phyloP scores from a whole-genome alignment of 1,139 yeast species.

The Williopsis jadinii region DNA sequence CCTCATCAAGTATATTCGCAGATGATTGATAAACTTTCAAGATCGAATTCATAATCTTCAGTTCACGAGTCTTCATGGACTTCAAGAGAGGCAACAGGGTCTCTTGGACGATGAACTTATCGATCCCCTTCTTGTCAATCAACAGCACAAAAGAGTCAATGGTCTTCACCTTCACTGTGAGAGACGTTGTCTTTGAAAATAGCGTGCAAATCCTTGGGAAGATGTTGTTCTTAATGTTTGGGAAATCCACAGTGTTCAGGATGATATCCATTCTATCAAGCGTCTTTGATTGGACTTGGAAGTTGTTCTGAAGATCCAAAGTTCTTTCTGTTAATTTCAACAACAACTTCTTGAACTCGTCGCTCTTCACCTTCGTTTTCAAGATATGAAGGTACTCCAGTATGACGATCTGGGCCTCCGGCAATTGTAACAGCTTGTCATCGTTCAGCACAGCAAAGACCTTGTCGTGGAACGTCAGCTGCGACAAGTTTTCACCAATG shows the following conservation, averaged over 20 bases:
- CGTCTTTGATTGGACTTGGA: constrained; percentile 50
- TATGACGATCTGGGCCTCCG: constrained; percentile 45
- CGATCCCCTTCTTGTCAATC: constrained; percentile 55
- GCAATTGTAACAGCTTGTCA: constrained; percentile 36
- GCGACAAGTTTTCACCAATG: constrained; percentile 65
- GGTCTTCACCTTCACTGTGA: constrained; percentile 69
- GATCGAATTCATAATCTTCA: constrained; percentile 53
- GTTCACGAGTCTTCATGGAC: constrained; percentile 71
- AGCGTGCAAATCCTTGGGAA: constrained; percentile 67
- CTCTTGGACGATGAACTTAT: constrained; percentile 65
- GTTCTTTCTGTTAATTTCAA: constrained; percentile 21
- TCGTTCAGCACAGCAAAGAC: constrained; percentile 44
- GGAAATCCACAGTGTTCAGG: constrained; percentile 53
- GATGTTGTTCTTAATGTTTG: constrained; percentile 63
- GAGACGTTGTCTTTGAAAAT: constrained; percentile 76
- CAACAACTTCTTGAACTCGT: constrained; percentile 37
- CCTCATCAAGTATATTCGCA: constrained; percentile 33
- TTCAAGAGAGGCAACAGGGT: constrained; percentile 71
- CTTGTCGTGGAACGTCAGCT: constrained; percentile 69
- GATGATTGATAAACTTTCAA: constrained; percentile 45
- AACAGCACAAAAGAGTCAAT: constrained; percentile 57
- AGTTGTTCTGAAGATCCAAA: constrained; percentile 17
- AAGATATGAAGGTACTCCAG: constrained; percentile 51
- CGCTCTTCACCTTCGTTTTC: constrained; percentile 35
- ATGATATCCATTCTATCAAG: constrained; percentile 39